phyloP scores from a whole-genome alignment of 768 basidiomycete species.

The Pleurotus giganteus region DNA sequence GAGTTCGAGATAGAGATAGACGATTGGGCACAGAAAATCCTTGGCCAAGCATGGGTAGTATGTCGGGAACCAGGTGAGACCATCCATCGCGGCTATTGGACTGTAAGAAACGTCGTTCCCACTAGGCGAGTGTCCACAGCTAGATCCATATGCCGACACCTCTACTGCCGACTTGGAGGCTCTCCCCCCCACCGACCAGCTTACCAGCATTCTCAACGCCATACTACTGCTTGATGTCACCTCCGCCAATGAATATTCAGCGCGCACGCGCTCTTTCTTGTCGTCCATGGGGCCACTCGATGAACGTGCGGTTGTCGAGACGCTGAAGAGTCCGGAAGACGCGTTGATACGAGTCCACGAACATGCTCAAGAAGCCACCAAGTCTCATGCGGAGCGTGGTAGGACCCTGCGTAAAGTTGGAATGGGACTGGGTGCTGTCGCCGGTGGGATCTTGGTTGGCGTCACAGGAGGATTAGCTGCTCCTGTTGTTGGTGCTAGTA shows the following conservation, averaged over 20 bases:
- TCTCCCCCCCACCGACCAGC: slow-evolving; percentile 33
- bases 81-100: not conserved
- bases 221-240: slow-evolving; percentile 52
- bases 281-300: slow-evolving; percentile 36
- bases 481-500: slow-evolving; percentile 54
- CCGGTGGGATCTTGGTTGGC: slow-evolving; percentile 53
- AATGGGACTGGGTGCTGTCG: slow-evolving; percentile 49
- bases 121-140: slow-evolving; percentile 37
- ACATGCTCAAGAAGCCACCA: slow-evolving; percentile 35
- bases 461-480: slow-evolving; percentile 61
- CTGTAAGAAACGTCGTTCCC: slow-evolving; percentile 8
- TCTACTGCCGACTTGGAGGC: slow-evolving; percentile 37
- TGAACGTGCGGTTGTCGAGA: slow-evolving; percentile 41
- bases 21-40: slow-evolving; percentile 42
- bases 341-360: slow-evolving; percentile 43
- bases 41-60: slow-evolving; percentile 41
- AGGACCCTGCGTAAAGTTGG: slow-evolving; percentile 44
- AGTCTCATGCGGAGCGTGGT: slow-evolving; percentile 39
- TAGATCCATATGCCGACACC: slow-evolving; percentile 45
- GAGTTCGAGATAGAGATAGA: slow-evolving; percentile 36
- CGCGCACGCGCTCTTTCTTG: slow-evolving; percentile 48
- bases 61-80: slow-evolving; percentile 39
- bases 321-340: slow-evolving; percentile 46
- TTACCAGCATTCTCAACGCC: slow-evolving; percentile 45
- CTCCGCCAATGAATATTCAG: slow-evolving; percentile 45